Conservation (phyloP, 192 early-diverging fungal genomes). For the Rhizophlyctis rosea region DNA sequence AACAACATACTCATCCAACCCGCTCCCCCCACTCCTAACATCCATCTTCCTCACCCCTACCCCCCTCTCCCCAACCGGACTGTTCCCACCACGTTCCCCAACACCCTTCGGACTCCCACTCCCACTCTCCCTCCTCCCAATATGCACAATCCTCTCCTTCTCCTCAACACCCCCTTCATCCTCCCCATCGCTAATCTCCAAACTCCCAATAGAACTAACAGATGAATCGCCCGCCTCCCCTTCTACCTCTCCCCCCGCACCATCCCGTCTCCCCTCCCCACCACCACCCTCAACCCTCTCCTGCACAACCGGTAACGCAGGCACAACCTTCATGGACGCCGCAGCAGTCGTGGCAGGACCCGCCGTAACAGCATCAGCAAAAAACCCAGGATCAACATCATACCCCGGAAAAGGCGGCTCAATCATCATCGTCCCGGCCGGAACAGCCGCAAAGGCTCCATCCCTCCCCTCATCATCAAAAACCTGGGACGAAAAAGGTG, state of each 20-base stretch:
- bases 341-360: too few species aligned
- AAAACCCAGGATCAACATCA: slow-evolving; percentile 15
- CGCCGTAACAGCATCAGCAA: slow-evolving; percentile 8
- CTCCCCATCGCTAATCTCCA: slow-evolving; percentile 42
- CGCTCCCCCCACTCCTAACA: slow-evolving; percentile 9
- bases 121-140: slow-evolving; percentile 4
- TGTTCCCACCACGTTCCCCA: too few species aligned
- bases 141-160: slow-evolving; percentile 1
- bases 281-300: too few species aligned
- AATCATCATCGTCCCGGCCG: not conserved
- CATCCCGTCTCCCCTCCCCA: too few species aligned
- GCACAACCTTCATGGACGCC: too few species aligned
- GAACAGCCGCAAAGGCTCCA: too few species aligned
- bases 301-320: too few species aligned
- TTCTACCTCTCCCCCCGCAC: too few species aligned
- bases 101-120: too few species aligned
- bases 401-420: slow-evolving; percentile 37
- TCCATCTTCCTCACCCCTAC: too few species aligned
- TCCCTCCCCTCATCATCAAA: not conserved
- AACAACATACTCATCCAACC: slow-evolving; percentile 53
- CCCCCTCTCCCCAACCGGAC: too few species aligned
- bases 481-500: slow-evolving; percentile 3
- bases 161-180: slow-evolving; percentile 25
- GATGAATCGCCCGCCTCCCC: slow-evolving; percentile 22
- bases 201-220: slow-evolving; percentile 34